Evolutionary conservation across 176 grass and related monocot species (phyloP).

Genomic region (Avena eriantha): DNA sequence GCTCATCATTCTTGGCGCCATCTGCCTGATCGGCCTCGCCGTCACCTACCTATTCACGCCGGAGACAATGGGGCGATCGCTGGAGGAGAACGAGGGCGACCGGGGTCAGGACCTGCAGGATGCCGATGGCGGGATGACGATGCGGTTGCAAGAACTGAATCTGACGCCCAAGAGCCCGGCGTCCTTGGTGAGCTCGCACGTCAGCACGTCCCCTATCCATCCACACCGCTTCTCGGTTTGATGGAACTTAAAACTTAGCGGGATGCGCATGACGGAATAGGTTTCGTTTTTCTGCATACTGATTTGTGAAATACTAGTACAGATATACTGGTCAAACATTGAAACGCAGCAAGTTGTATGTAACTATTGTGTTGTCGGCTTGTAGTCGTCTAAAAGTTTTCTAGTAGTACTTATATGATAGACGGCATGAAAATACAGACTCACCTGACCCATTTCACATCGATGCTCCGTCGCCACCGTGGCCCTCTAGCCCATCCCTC

Average conservation of each 20-base stretch:
- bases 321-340: neutral
- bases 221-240: conserved; percentile 41
- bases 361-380: neutral
- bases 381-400: no score
- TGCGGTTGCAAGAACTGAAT: neutral
- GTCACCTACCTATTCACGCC: conserved; percentile 63
- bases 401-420: no score
- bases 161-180: conserved; percentile 29
- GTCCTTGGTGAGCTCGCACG: conserved; percentile 46
- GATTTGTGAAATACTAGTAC: neutral
- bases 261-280: neutral
- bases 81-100: conserved; percentile 75
- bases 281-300: neutral
- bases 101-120: neutral
- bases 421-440: no score
- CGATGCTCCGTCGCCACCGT: no score
- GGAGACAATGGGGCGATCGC: conserved; percentile 68
- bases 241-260: neutral
- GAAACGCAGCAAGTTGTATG: neutral
- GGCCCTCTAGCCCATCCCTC: no score
- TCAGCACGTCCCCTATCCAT: conserved; percentile 49
- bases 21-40: conserved; percentile 57
- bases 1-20: conserved; percentile 56
- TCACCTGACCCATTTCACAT: no score
- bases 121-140: neutral